A percentile compares a stretch with the other conserved stretches of the same genome.
Evolutionary conservation across 805 yeast genomes (phyloP).

Genomic region (Jamesozyma jinghongensis): DNA sequence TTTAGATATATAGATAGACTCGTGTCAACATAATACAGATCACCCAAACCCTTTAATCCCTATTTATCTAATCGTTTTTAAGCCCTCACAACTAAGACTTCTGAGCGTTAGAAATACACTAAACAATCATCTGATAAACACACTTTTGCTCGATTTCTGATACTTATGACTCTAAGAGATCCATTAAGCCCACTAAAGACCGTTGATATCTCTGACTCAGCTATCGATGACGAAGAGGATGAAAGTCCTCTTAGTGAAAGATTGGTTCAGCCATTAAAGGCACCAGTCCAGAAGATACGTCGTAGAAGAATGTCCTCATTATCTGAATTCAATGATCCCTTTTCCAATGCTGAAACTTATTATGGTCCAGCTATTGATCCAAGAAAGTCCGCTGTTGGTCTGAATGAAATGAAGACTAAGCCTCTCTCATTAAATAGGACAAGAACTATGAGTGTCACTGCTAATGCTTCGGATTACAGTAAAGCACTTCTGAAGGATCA

Average conservation of each 20-base stretch:
- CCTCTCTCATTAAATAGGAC: constrained; percentile 37
- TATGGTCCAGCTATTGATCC: constrained; percentile 60
- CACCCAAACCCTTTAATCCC: no score
- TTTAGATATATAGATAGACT: no score
- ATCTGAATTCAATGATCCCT: constrained; percentile 51
- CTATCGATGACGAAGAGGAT: constrained; percentile 1
- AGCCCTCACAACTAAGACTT: no score
- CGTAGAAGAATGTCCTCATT: constrained; percentile 33
- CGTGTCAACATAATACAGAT: no score
- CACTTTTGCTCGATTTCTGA: no score
- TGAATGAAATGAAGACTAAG: background rate
- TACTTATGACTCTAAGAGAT: background rate
- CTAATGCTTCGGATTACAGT: constrained; percentile 22
- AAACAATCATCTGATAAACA: no score
- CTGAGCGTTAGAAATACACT: no score
- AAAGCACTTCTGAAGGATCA: constrained; percentile 12
- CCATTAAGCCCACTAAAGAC: background rate
- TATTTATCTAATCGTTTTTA: no score
- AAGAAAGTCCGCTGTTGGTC: constrained; percentile 27
- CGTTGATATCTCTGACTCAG: background rate
- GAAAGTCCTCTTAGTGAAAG: background rate
- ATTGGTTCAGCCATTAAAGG: constrained; percentile 58
- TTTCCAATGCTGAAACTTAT: constrained; percentile 57
- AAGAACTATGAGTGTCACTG: constrained; percentile 47
- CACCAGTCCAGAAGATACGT: constrained; percentile 31